Conservation (phyloP, 805 yeast species). For the Suhomyces kilbournensis region DNA sequence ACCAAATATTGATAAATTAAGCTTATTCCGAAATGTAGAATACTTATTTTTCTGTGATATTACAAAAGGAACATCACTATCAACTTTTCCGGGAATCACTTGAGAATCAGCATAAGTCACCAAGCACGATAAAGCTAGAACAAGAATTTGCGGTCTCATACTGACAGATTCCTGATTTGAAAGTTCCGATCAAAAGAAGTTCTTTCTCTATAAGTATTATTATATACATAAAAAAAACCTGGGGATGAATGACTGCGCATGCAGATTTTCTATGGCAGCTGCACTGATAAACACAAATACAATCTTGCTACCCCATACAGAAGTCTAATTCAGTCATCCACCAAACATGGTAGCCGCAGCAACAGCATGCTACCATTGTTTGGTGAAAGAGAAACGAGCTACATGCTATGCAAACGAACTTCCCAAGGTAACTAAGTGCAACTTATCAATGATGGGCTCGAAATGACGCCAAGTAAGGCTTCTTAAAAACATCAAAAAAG, state of each 20-base stretch:
- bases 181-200: background rate
- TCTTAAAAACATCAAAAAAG: no score
- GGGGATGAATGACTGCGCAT: slow-evolving; percentile 4
- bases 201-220: background rate
- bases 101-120: background rate
- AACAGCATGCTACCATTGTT: background rate
- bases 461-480: background rate
- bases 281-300: background rate
- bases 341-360: background rate
- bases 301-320: slow-evolving; percentile 1
- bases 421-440: background rate
- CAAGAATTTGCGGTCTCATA: background rate
- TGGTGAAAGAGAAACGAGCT: background rate
- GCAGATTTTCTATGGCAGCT: background rate
- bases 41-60: background rate
- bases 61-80: background rate
- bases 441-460: background rate
- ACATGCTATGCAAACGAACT: background rate
- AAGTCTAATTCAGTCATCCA: background rate
- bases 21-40: background rate
- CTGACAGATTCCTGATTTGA: background rate
- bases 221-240: background rate
- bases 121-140: background rate
- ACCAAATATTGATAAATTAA: background rate
- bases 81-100: background rate